phyloP scores from a whole-genome alignment of 257 asterid species.

The Datura wrightii region DNA sequence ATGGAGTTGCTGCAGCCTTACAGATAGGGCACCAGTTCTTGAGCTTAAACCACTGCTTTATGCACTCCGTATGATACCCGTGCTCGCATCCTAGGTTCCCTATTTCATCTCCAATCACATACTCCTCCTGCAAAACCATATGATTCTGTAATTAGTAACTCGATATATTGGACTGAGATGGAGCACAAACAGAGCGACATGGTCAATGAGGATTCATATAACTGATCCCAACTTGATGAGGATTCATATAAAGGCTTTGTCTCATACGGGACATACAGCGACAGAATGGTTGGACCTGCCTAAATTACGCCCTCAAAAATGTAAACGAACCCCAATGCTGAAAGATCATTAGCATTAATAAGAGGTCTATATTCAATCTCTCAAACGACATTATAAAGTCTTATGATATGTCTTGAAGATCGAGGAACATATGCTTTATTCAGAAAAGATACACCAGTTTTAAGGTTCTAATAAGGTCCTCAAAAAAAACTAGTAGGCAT shows the following conservation, averaged over 20 bases:
- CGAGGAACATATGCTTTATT: background rate
- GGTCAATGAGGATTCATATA: background rate
- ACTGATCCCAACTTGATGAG: background rate
- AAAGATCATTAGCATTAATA: background rate
- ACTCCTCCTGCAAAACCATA: conserved; percentile 71
- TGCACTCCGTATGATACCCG: conserved; percentile 65
- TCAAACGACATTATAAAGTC: background rate
- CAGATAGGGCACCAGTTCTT: conserved; percentile 98
- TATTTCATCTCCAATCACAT: conserved; percentile 62
- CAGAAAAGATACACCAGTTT: background rate
- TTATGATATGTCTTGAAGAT: background rate
- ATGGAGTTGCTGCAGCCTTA: conserved; percentile 59
- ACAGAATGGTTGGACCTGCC: background rate
- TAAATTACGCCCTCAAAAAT: background rate
- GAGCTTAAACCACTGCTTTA: conserved; percentile 72
- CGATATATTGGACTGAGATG: background rate
- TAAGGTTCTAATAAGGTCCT: background rate
- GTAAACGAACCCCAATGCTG: background rate
- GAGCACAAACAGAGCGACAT: background rate
- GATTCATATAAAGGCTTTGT: background rate
- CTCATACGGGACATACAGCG: background rate
- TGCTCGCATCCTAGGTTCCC: conserved; percentile 76
- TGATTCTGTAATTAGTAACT: conserved; percentile 1
- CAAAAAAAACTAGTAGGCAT: background rate
- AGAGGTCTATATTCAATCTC: background rate